These are phyloP conservation scores for Colletotrichum orchidophilum DNA, from an alignment of 2,329 filamentous ascomycete species.

Conservation along the genomic window DNA sequence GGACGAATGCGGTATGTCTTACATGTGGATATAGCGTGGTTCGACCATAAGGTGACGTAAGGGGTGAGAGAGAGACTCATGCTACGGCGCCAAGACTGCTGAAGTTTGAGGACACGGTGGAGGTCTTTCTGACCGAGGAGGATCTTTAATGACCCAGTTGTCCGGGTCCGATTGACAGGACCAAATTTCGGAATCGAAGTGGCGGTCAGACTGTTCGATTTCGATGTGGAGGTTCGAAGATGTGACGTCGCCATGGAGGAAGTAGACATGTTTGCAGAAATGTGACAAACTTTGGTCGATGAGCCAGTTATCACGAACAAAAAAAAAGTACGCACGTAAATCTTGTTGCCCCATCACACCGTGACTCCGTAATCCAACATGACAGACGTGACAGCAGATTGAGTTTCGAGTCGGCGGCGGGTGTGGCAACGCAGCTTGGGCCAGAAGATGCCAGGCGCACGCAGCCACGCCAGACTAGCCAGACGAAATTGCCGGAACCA, in stretches of 20 bases:
- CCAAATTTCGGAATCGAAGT: conserved; percentile 4
- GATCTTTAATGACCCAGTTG: not conserved
- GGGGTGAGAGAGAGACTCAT: not conserved
- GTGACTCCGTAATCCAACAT: not conserved
- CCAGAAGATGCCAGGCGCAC: not conserved
- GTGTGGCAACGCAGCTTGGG: not conserved
- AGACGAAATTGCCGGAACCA: conserved; percentile 4
- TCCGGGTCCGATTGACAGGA: not conserved
- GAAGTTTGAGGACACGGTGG: not conserved
- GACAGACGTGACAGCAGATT: not conserved
- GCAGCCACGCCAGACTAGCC: not conserved
- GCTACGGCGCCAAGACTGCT: not conserved
- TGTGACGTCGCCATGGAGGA: not conserved
- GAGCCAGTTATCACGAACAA: not conserved
- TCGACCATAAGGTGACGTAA: not conserved
- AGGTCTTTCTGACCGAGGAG: not conserved
- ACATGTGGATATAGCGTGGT: not conserved
- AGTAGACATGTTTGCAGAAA: not conserved
- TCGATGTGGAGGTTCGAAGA: not conserved
- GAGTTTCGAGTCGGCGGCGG: conserved; percentile 1
- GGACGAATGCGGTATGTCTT: not conserved
- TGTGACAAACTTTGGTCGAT: not conserved
- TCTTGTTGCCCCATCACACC: not conserved
- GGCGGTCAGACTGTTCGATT: conserved; percentile 6
- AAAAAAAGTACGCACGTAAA: conserved; percentile 7